phyloP scores from a whole-genome alignment of 768 basidiomycete genomes.

The Tubosaeta brunneosetosa region DNA sequence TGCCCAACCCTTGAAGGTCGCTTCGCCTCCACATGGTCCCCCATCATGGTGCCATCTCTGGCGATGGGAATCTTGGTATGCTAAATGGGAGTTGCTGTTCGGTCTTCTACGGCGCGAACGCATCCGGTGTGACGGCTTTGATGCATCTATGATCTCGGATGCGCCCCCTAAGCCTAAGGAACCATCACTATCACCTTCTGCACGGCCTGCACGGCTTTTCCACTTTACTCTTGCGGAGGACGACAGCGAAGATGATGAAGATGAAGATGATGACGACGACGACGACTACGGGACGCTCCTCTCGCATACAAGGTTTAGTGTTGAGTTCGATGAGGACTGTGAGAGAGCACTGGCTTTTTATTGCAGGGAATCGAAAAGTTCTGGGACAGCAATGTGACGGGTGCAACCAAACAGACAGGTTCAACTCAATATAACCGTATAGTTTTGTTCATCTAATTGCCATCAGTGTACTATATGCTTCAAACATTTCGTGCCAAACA shows the following conservation, averaged over 20 bases:
- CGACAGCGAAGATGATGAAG: slow-evolving; percentile 11
- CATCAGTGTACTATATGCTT: slow-evolving; percentile 10
- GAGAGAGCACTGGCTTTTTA: slow-evolving; percentile 25
- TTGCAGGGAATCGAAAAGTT: slow-evolving; percentile 6
- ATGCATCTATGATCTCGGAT: neutral
- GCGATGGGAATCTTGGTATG: slow-evolving; percentile 49
- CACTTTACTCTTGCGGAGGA: slow-evolving; percentile 22
- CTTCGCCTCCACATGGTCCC: slow-evolving; percentile 7
- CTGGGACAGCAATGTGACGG: neutral
- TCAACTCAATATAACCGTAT: slow-evolving; percentile 7
- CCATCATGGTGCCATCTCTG: slow-evolving; percentile 12
- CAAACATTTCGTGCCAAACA: neutral
- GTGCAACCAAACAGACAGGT: neutral
- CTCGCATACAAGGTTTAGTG: slow-evolving; percentile 12
- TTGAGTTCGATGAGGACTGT: slow-evolving; percentile 24
- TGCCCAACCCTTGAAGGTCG: slow-evolving; percentile 4
- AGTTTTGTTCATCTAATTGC: slow-evolving; percentile 23
- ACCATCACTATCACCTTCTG: neutral
- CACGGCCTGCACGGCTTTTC: slow-evolving; percentile 9
- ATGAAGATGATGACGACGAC: slow-evolving; percentile 18
- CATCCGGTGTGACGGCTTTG: slow-evolving; percentile 10
- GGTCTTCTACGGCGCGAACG: slow-evolving; percentile 36
- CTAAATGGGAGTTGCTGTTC: slow-evolving; percentile 50
- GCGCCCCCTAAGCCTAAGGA: neutral
- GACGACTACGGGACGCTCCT: slow-evolving; percentile 27